phyloP scores from a whole-genome alignment of 345 rosid genomes.

The Eucalyptus curtisii region DNA sequence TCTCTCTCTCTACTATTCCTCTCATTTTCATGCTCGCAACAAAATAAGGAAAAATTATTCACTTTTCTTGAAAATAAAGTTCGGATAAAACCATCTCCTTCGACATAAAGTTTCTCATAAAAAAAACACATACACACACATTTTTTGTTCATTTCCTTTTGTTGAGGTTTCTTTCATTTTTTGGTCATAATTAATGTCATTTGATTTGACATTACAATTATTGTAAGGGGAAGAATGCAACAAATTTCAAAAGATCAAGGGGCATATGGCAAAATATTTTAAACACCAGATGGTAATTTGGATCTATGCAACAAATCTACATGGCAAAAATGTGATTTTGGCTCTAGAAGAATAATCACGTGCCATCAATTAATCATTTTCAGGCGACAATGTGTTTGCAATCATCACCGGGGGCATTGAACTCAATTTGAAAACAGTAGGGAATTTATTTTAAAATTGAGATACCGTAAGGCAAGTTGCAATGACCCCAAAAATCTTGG shows the following conservation, averaged over 20 bases:
- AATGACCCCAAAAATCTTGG: not conserved
- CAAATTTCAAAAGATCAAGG: not conserved
- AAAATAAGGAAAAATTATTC: not conserved
- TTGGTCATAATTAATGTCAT: not conserved
- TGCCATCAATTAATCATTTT: not conserved
- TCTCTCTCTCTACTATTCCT: not conserved
- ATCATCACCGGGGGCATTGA: not conserved
- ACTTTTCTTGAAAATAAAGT: not conserved
- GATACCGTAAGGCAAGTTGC: not conserved
- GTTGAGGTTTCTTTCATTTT: not conserved
- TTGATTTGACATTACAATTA: not conserved
- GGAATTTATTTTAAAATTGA: not conserved
- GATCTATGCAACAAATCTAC: not conserved
- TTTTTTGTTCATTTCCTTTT: not conserved
- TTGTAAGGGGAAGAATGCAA: not conserved
- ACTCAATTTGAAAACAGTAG: not conserved
- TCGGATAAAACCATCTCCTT: not conserved
- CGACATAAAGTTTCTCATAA: not conserved
- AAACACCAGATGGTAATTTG: not conserved
- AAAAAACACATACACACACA: not conserved
- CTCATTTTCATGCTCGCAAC: not conserved
- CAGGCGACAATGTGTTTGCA: not conserved
- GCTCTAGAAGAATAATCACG: not conserved
- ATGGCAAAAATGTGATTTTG: not conserved
- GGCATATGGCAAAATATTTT: not conserved